phyloP scores from a whole-genome alignment of 257 asterid genomes.

The Catharanthus roseus region DNA sequence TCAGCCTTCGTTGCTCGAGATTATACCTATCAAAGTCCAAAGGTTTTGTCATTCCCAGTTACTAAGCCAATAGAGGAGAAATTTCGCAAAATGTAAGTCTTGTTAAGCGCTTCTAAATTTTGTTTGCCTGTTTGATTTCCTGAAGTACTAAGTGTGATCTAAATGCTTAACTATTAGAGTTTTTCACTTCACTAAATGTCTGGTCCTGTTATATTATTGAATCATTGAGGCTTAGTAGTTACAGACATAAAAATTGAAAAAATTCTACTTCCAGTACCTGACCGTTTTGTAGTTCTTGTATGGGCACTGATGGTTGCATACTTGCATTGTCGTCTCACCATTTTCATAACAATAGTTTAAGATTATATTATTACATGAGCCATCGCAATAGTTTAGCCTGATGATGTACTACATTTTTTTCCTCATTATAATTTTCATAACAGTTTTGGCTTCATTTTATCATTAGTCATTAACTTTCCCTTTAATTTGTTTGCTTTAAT shows the following conservation, averaged over 20 bases:
- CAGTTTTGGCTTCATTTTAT: too few relatives aligned
- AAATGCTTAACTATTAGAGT: not conserved
- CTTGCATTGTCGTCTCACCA: not conserved
- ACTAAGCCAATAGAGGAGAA: conserved; percentile 48
- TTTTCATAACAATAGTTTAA: not conserved
- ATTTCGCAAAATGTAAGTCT: conserved; percentile 56
- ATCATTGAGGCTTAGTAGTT: not conserved
- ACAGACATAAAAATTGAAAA: too few relatives aligned
- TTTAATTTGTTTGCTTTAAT: conserved; percentile 11
- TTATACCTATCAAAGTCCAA: conserved; percentile 40
- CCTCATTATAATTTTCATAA: not conserved
- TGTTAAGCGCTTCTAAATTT: conserved; percentile 12
- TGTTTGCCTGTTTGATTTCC: not conserved
- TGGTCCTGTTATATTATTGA: not conserved
- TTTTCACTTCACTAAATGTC: not conserved
- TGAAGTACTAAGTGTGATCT: not conserved
- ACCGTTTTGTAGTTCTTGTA: not conserved
- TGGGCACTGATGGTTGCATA: not conserved
- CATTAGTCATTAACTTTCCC: not conserved
- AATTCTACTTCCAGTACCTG: not conserved
- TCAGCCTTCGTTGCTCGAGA: conserved; percentile 36
- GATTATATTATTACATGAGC: not conserved
- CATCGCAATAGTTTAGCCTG: not conserved
- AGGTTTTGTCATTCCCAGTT: conserved; percentile 27
- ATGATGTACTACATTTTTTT: too few relatives aligned